Evolutionary conservation across 73 alveolate genomes (phyloP).

Genomic region (Stentor coeruleus): DNA sequence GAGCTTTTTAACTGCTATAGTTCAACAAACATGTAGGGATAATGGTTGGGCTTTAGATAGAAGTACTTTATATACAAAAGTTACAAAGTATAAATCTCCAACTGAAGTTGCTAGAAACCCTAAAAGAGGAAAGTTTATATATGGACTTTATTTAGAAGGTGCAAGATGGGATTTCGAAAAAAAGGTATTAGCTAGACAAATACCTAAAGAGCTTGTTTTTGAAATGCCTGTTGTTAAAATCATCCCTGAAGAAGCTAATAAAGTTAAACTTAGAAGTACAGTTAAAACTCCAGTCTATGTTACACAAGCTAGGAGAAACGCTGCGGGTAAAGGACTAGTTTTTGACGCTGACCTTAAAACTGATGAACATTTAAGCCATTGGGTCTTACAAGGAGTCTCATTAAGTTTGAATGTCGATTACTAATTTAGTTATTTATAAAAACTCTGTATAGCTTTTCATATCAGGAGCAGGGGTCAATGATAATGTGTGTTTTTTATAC

Average conservation of each 20-base stretch:
- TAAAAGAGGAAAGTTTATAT: constrained; percentile 97
- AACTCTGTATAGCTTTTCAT: no score
- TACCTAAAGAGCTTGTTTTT: constrained; percentile 94
- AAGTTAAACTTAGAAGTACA: constrained; percentile 95
- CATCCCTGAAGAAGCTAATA: constrained; percentile 97
- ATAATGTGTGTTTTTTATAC: background rate
- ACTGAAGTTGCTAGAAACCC: constrained; percentile 88
- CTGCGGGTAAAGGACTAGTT: constrained; percentile 99
- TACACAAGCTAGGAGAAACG: constrained; percentile 98
- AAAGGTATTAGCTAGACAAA: constrained; percentile 70
- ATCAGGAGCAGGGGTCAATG: constrained; percentile 2
- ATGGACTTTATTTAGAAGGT: constrained; percentile 98
- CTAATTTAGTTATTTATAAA: constrained; percentile 32
- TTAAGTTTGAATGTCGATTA: constrained; percentile 91
- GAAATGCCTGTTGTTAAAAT: constrained; percentile 97
- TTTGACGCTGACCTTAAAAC: constrained; percentile 99
- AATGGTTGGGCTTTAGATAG: constrained; percentile 99
- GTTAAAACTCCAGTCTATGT: constrained; percentile 83
- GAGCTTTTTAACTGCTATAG: constrained; percentile 97
- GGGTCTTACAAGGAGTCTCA: constrained; percentile 99
- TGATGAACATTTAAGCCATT: constrained; percentile 96
- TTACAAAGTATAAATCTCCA: constrained; percentile 81
- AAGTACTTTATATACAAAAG: constrained; percentile 96
- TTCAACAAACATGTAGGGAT: constrained; percentile 97
- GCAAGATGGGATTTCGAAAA: constrained; percentile 97